Evolutionary conservation across 441 rosid genomes (phyloP).

Genomic region (Populus hybrid): DNA sequence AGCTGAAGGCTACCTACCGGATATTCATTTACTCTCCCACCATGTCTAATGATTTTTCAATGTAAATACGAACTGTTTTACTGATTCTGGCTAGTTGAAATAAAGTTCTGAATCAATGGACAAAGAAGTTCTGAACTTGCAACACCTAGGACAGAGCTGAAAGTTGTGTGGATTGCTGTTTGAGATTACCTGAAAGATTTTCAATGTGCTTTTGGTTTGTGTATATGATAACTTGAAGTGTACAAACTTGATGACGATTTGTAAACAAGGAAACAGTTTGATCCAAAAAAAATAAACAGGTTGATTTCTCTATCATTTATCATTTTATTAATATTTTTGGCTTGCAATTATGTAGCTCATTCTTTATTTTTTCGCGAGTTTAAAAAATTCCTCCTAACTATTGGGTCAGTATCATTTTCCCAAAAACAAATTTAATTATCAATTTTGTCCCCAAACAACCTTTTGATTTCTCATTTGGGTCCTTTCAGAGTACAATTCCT

Average conservation of each 20-base stretch:
- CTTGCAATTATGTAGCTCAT: background rate
- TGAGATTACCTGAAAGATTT: constrained; percentile 14
- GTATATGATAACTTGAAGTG: constrained; percentile 1
- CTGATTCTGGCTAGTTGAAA: constrained; percentile 19
- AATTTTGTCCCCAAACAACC: background rate
- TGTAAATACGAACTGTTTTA: constrained; percentile 31
- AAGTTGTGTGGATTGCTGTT: constrained; percentile 15
- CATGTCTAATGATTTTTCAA: constrained; percentile 22
- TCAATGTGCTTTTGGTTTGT: constrained; percentile 14
- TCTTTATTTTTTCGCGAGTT: background rate
- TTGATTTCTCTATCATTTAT: background rate
- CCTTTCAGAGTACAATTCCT: background rate
- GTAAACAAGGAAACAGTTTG: constrained; percentile 9
- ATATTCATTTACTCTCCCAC: constrained; percentile 32
- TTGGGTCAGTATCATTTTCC: background rate
- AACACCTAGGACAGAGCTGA: constrained; percentile 17
- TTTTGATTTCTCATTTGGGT: background rate
- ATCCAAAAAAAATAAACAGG: background rate
- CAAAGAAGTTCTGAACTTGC: constrained; percentile 13
- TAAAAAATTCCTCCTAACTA: background rate
- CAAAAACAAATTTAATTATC: background rate
- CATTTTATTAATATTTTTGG: background rate
- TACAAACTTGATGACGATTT: background rate
- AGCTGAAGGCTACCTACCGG: constrained; percentile 8
- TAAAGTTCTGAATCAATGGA: constrained; percentile 21